phyloP scores from a whole-genome alignment of 345 rosid species.

The Turritis glabra region DNA sequence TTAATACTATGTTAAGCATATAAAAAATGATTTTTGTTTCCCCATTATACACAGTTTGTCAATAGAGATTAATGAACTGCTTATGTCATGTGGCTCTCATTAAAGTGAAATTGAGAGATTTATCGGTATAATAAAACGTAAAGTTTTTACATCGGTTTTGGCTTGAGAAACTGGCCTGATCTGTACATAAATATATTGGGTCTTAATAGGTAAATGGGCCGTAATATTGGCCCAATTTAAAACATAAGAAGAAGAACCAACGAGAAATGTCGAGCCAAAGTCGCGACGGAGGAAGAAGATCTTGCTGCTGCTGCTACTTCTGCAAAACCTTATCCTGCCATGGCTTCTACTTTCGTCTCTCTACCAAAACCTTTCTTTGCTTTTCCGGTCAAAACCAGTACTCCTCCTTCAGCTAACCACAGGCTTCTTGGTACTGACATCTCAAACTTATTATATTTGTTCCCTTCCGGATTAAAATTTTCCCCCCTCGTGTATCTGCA shows the following conservation, averaged over 20 bases:
- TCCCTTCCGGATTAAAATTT: neutral
- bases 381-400: conserved; percentile 31
- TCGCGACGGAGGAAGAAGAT: conserved; percentile 17
- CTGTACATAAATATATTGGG: neutral
- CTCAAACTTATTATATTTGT: neutral
- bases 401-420: conserved; percentile 36
- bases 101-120: no score
- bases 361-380: conserved; percentile 47
- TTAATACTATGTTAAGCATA: neutral
- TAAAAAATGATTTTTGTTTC: neutral
- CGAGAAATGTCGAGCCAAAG: neutral
- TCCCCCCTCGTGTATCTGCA: neutral
- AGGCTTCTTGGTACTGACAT: conserved; percentile 43
- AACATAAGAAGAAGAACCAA: conserved; percentile 4
- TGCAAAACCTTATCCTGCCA: conserved; percentile 34
- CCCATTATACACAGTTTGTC: no score
- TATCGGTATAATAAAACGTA: no score
- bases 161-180: neutral
- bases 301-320: neutral
- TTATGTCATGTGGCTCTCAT: no score
- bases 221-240: neutral
- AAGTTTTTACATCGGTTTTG: neutral
- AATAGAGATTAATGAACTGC: no score
- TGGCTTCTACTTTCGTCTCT: conserved; percentile 53
- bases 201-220: conserved; percentile 3